Percentiles rank a stretch among this genome's conserved stretches.
phyloP scores from a whole-genome alignment of 208 protist species.

The Leptomonas pyrrhocoris region DNA sequence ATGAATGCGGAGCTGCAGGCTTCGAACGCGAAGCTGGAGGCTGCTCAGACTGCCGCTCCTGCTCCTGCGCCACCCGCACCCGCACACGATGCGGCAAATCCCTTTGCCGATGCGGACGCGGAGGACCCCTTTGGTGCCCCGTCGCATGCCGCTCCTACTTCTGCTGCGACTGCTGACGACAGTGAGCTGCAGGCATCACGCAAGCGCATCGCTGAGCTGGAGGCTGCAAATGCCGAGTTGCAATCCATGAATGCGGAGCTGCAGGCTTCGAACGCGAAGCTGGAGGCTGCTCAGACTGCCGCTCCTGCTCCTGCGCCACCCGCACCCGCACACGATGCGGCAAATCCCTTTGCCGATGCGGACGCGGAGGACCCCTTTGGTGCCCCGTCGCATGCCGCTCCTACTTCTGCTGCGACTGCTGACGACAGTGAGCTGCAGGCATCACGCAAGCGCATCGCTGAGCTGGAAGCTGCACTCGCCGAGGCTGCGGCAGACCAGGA shows the following conservation, averaged over 20 bases:
- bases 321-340: neutral
- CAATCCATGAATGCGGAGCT: neutral
- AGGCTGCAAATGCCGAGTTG: neutral
- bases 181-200: slow-evolving; percentile 3
- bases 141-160: neutral
- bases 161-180: neutral
- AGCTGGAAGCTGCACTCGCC: slow-evolving; percentile 27
- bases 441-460: slow-evolving; percentile 9
- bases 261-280: too few species aligned
- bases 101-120: neutral
- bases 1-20: neutral
- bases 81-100: neutral
- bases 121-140: neutral
- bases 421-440: slow-evolving; percentile 2
- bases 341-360: neutral
- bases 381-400: neutral
- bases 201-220: slow-evolving; percentile 20
- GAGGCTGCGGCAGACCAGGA: slow-evolving; percentile 25
- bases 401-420: neutral
- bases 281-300: neutral
- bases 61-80: neutral
- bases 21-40: neutral
- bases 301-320: neutral
- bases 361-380: neutral
- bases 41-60: neutral